Evolutionary conservation across 495 filamentous ascomycete genomes (phyloP).

Genomic region (Talaromyces liani): DNA sequence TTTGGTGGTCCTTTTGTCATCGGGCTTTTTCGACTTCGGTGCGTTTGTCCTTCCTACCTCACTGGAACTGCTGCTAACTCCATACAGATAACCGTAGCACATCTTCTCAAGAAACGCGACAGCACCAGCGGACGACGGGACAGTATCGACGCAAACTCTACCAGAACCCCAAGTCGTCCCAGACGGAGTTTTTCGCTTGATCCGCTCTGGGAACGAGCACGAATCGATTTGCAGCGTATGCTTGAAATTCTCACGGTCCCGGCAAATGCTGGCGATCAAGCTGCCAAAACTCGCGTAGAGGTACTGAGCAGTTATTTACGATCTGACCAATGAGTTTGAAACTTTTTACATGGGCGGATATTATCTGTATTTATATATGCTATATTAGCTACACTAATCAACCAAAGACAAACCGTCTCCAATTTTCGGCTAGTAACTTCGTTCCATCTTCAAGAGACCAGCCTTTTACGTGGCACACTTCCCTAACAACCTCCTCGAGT

Average conservation of each 20-base stretch:
- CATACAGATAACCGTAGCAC: slow-evolving; percentile 17
- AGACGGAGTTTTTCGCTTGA: slow-evolving; percentile 27
- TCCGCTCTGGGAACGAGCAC: slow-evolving; percentile 46
- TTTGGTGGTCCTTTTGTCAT: slow-evolving; percentile 76
- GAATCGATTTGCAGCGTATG: slow-evolving; percentile 53
- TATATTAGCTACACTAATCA: slow-evolving; percentile 7
- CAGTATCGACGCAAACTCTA: neutral
- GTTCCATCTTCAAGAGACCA: slow-evolving; percentile 73
- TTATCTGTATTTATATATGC: neutral
- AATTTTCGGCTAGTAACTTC: slow-evolving; percentile 64
- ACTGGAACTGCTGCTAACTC: slow-evolving; percentile 21
- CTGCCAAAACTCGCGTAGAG: slow-evolving; percentile 47
- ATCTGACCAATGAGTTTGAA: neutral
- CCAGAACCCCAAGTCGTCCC: neutral
- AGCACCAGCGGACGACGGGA: slow-evolving; percentile 13
- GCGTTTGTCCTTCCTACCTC: slow-evolving; percentile 23
- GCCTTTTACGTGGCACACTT: slow-evolving; percentile 67
- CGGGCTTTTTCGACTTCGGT: slow-evolving; percentile 63
- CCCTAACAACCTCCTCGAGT: slow-evolving; percentile 65
- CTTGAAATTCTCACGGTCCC: slow-evolving; percentile 49
- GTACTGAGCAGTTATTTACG: slow-evolving; percentile 49
- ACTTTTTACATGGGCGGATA: neutral
- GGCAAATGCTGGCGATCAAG: slow-evolving; percentile 41
- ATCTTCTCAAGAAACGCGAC: slow-evolving; percentile 14
- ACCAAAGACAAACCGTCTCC: slow-evolving; percentile 73